Evolutionary conservation across 2,329 filamentous ascomycete species (phyloP).

Genomic region (Cercospora sesami): DNA sequence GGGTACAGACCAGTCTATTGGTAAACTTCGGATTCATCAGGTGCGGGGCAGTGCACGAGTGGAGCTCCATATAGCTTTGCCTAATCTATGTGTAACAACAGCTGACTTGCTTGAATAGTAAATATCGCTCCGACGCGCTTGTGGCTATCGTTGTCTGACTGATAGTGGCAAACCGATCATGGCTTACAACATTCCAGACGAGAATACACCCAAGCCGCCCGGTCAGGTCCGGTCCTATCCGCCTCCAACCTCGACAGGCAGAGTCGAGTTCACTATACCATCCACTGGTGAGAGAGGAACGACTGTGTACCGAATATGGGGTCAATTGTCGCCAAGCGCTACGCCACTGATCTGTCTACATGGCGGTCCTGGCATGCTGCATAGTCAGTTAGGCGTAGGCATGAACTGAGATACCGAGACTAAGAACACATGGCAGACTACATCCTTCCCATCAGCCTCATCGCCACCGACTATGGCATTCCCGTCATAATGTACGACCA

Average conservation of each 20-base stretch:
- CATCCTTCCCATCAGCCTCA: constrained; percentile 42
- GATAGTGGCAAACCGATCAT: constrained; percentile 6
- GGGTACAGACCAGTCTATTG: not conserved
- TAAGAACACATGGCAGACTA: constrained; percentile 27
- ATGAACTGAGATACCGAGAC: rapidly evolving
- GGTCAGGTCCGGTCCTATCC: constrained; percentile 32
- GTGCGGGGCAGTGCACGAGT: not conserved
- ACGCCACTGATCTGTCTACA: constrained; percentile 45
- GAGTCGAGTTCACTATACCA: constrained; percentile 39
- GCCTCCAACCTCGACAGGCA: constrained; percentile 31
- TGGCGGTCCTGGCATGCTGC: constrained; percentile 50
- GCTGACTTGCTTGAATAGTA: not conserved
- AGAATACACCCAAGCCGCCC: constrained; percentile 20
- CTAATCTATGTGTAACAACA: not conserved
- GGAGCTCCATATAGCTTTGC: not conserved
- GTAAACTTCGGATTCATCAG: not conserved
- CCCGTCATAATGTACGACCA: constrained; percentile 58
- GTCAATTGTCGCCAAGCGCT: constrained; percentile 35
- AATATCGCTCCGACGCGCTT: not conserved
- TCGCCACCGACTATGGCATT: constrained; percentile 38
- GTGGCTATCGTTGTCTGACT: not conserved
- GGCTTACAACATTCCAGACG: constrained; percentile 16
- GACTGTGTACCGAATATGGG: constrained; percentile 46
- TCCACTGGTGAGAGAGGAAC: constrained; percentile 39
- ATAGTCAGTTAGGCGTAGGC: constrained; percentile 16